Conservation (phyloP, 225 moss, liverwort and hornwort genomes). For the Bryum argenteum region DNA sequence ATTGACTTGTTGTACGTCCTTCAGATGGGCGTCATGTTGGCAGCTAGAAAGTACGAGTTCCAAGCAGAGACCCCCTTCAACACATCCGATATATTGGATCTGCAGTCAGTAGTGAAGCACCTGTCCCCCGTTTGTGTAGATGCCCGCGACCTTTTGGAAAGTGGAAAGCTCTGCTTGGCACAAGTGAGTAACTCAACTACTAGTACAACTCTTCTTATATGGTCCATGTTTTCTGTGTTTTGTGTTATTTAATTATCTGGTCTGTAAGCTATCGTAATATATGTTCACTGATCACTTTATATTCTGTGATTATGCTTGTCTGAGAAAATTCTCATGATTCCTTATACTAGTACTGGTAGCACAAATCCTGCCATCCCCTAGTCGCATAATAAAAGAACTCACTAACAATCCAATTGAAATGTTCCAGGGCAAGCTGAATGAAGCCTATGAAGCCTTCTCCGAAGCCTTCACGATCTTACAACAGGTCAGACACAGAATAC, state of each 20-base stretch:
- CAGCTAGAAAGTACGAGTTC: neutral
- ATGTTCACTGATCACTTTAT: neutral
- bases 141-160: neutral
- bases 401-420: constrained; percentile 8
- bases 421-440: constrained; percentile 63
- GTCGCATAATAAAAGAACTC: neutral
- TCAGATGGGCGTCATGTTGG: neutral
- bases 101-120: neutral
- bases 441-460: constrained; percentile 75
- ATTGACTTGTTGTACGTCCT: neutral
- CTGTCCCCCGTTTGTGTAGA: neutral
- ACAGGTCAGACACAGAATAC: constrained; percentile 47
- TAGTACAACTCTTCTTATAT: neutral
- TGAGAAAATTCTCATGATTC: neutral
- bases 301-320: neutral
- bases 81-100: neutral
- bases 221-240: neutral
- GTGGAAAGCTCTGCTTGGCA: neutral
- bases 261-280: neutral
- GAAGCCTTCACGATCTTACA: constrained; percentile 82
- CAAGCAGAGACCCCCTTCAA: neutral
- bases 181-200: neutral
- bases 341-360: neutral
- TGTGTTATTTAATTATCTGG: neutral
- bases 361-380: neutral